Conservation (phyloP, 805 yeast genomes). For the Monosporozyma yasuniensis region DNA sequence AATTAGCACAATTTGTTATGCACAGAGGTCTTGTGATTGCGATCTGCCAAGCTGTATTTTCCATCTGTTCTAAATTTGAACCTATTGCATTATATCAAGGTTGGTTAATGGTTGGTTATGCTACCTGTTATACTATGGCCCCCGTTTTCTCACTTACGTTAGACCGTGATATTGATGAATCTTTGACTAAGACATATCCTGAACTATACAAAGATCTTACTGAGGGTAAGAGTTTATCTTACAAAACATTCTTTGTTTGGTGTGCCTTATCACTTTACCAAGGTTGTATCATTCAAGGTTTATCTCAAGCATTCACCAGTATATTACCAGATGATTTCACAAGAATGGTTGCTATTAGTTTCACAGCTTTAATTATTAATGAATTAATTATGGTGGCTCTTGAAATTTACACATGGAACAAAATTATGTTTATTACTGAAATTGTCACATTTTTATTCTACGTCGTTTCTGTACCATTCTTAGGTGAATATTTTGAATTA, state of each 20-base stretch:
- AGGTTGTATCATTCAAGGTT: conserved; percentile 75
- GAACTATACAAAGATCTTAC: conserved; percentile 90
- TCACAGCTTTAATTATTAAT: conserved; percentile 68
- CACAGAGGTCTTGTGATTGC: conserved; percentile 93
- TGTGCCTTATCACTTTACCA: conserved; percentile 82
- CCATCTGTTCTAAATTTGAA: conserved; percentile 77
- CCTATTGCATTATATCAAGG: conserved; percentile 94
- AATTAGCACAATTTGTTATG: conserved; percentile 88
- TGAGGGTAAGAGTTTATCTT: conserved; percentile 77
- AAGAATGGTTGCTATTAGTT: conserved; percentile 78
- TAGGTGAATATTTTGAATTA: conserved; percentile 80
- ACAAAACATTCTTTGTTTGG: conserved; percentile 86
- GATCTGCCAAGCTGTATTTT: conserved; percentile 89
- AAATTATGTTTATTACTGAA: conserved; percentile 63
- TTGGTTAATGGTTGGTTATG: conserved; percentile 97
- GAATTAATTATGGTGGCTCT: conserved; percentile 91
- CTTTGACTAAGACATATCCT: conserved; percentile 82
- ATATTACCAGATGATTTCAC: conserved; percentile 45
- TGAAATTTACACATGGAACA: conserved; percentile 88
- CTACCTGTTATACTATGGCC: conserved; percentile 95
- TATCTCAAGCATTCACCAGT: conserved; percentile 71
- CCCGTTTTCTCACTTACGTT: conserved; percentile 91
- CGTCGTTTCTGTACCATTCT: conserved; percentile 70
- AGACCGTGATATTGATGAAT: conserved; percentile 86
- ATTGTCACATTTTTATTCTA: conserved; percentile 59